These are phyloP conservation scores for Monosporascus cannonballus DNA, from an alignment of 2,329 filamentous ascomycete genomes.

Conservation along the genomic window DNA sequence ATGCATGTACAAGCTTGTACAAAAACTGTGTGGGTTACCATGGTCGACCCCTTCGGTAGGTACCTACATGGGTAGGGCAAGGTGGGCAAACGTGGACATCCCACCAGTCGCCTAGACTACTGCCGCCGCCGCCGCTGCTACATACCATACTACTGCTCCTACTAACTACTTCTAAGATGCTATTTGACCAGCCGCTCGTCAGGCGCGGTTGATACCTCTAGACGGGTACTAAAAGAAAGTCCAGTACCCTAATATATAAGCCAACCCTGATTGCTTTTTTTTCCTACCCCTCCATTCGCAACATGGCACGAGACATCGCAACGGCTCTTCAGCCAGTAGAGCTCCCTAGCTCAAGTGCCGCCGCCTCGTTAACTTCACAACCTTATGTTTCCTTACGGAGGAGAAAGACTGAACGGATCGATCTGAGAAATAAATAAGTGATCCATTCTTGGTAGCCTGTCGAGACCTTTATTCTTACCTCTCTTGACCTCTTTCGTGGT, in stretches of 20 bases:
- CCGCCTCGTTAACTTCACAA: neutral
- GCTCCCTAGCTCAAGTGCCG: neutral
- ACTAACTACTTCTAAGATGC: neutral
- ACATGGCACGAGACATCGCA: slow-evolving; percentile 2
- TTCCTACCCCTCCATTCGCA: neutral
- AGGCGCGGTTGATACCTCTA: neutral
- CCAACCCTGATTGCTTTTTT: neutral
- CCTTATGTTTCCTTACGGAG: neutral
- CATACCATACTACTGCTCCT: neutral
- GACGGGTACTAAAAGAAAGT: neutral
- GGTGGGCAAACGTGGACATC: slow-evolving; percentile 1
- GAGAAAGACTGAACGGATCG: neutral
- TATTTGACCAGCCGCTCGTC: neutral
- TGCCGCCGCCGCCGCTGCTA: neutral
- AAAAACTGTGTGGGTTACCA: no score
- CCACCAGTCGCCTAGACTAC: no score
- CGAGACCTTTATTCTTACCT: no score
- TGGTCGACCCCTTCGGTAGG: no score
- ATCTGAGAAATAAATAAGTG: no score
- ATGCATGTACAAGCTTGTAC: no score
- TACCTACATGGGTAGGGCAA: neutral
- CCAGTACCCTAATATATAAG: neutral
- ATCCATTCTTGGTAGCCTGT: no score
- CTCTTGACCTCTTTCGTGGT: no score
- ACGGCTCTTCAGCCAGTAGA: neutral